Evolutionary conservation across 2,329 filamentous ascomycete genomes (phyloP), one percentile per base, ranked within the genome.

Genomic region (Xylariaceae sp.): DNA sequence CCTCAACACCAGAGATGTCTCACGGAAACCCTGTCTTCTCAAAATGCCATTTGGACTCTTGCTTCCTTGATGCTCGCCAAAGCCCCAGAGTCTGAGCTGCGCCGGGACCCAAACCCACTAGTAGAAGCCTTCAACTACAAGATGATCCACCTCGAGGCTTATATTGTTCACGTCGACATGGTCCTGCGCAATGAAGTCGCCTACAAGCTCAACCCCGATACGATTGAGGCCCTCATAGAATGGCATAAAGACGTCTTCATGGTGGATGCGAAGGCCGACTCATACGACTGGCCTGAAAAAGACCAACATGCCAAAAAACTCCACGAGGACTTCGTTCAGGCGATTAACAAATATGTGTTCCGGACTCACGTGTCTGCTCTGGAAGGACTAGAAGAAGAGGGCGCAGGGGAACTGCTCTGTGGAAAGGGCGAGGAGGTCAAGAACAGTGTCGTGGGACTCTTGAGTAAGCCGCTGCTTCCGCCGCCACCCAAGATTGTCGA

Each of bases 101-200:
- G 83, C 70, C 85, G 85, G 70, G 90, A 96, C 66, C 75, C 82
- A 45, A 89, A 95, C 67, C 87, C 88, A 41, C 76, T 95, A 58
- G 78, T 92, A 59, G 90, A 96, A 72, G 89, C 88, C 56, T 90
- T 88, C 80, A 95, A 95, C 80, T 94, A 92, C 72, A 87, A 95
- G 75, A 82, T 96, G 66, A 77, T 96, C 65, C 90, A 96, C 68
- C 76, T 97, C 62, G 91, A 97, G 74, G 94, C 94, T 45, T 99
- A 99, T 70, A 92, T 97, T 62, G 94, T 99, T 54, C 92, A 97
- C 71, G 90, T 99, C 71, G 94, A 99, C 75, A 96, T 97, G 90
- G 92, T 99, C 52, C 83, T 95, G 64, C 87, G 91, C 71, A 94
- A 95, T 69, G 94, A 97, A 75, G 90, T 99, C 65, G 94, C 91